Evolutionary conservation across 2,329 filamentous ascomycete species (phyloP).

Genomic region (Alternaria sp.): DNA sequence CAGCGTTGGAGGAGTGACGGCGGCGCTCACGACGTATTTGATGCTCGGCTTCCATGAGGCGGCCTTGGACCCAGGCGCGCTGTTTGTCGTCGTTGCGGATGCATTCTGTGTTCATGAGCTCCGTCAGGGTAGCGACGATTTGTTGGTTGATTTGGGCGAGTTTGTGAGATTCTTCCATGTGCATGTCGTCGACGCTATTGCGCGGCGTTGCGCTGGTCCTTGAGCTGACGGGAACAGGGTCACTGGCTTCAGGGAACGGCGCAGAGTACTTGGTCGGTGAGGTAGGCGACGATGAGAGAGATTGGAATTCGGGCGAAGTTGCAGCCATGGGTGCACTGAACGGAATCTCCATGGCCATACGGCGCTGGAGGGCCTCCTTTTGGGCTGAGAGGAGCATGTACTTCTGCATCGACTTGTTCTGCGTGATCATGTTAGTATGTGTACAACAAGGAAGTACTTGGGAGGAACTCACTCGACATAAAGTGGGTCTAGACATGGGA

Average conservation of each 20-base stretch:
- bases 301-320: slow-evolving; percentile 49
- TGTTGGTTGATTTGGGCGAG: slow-evolving; percentile 61
- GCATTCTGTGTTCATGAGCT: slow-evolving; percentile 62
- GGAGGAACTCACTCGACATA: slow-evolving; percentile 33
- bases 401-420: slow-evolving; percentile 50
- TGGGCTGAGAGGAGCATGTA: slow-evolving; percentile 54
- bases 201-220: slow-evolving; percentile 25
- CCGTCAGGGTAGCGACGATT: slow-evolving; percentile 63
- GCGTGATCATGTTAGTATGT: slow-evolving; percentile 20
- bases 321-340: slow-evolving; percentile 44
- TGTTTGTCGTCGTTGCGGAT: slow-evolving; percentile 57
- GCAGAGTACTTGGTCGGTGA: slow-evolving; percentile 36
- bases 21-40: slow-evolving; percentile 57
- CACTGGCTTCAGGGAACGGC: slow-evolving; percentile 36
- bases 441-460: background rate
- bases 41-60: slow-evolving; percentile 63
- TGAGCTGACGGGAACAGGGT: slow-evolving; percentile 36
- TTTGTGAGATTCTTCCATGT: slow-evolving; percentile 55
- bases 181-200: slow-evolving; percentile 43
- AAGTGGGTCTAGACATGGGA: slow-evolving; percentile 31
- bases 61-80: slow-evolving; percentile 61
- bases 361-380: slow-evolving; percentile 52
- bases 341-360: slow-evolving; percentile 51
- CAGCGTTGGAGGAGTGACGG: slow-evolving; percentile 48
- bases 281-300: slow-evolving; percentile 46